phyloP scores from a whole-genome alignment of 164 flowering plant genomes.

The Vitis vinifera region ASM3070453v1 NC_081815.1:4203001-4203500 shows the following conservation, averaged over 20 bases:
- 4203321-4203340: conserved; percentile 22
- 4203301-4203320: conserved; percentile 20
- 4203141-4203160: conserved; percentile 26
- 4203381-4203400: not conserved
- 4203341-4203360: conserved; percentile 4
- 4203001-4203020: too few relatives aligned
- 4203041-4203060: too few relatives aligned
- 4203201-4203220: conserved; percentile 30
- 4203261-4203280: not conserved
- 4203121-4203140: not conserved
- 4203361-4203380: conserved; percentile 8
- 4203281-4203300: conserved; percentile 9
- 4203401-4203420: not conserved
- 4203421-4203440: too few relatives aligned
- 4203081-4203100: too few relatives aligned
- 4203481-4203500: too few relatives aligned
- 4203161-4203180: conserved; percentile 29
- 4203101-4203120: too few relatives aligned
- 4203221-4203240: conserved; percentile 20
- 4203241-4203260: not conserved
- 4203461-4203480: too few relatives aligned
- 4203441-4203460: too few relatives aligned
- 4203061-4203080: too few relatives aligned
- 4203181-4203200: conserved; percentile 34
- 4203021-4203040: too few relatives aligned